Evolutionary conservation across 1,284 basidiomycete genomes (phyloP), one percentile per base, ranked within the genome.

Genomic region (Cutaneotrichosporon sp.): DNA sequence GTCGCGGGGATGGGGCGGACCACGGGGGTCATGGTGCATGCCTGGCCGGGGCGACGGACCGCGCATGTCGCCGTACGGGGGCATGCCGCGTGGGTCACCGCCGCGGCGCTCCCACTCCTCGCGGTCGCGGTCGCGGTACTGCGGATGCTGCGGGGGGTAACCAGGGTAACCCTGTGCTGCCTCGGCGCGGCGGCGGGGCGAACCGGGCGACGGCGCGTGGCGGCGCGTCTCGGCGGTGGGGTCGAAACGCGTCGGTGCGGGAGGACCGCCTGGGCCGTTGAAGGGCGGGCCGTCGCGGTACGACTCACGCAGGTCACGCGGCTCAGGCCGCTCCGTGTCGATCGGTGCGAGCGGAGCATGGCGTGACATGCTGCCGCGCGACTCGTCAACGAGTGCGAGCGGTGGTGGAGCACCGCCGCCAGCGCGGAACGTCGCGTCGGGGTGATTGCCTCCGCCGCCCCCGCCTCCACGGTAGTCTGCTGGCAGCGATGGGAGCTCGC

Each of bases 271-370:
- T 30, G 5, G 26, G 26, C 26, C 26, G 10, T 30, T 30, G 26
- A 30, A 30, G 14, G 50, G 49, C n/a, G 54, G 56, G n/a, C 55
- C 57, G 33, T 56, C 58, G 30, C 49, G 60, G 45, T 49, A 59
- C 35, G 42, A n/a, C 37, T 60, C 58, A n/a, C 52, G 58, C 34
- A 55, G 36, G 39, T 59, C 57, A 21, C 55, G 52, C 2, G 52
- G 55, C 44, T 55, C 54, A 12, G 80, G 79, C n/a, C 84, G 80
- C 52, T 90, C 87, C 5, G 87, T 80, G 15, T 91, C 88, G 84
- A 92, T 92, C 0, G 88, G 80, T 2, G 87, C 88, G 18, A 92
- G 77, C 2, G 83, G 85, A 0, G 85, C 83, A 58, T 87, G 85
- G 42, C 70, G 62, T 12, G 72, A 60, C 72, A 74, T 71, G 23